A percentile compares a stretch with the other conserved stretches of the same genome.
Conservation (phyloP, 306 rosid genomes). For the Fragaria ananassa region DNA sequence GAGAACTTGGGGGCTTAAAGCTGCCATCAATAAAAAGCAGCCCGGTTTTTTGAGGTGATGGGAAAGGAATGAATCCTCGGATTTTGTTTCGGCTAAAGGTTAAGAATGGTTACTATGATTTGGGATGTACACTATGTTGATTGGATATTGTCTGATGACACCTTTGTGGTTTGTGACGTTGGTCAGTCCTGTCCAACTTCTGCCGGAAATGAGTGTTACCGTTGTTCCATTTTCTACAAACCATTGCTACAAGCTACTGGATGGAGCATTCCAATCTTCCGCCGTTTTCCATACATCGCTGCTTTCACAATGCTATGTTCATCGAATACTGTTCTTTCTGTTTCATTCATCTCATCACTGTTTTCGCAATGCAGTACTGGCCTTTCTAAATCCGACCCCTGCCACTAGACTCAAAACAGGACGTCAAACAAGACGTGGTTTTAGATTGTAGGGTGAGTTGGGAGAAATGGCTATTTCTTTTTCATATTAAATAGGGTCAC, state of each 20-base stretch:
- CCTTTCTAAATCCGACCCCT: background rate
- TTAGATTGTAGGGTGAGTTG: background rate
- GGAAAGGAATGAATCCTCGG: background rate
- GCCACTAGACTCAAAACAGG: background rate
- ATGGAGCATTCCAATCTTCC: background rate
- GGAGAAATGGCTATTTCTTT: background rate
- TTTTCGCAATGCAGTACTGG: background rate
- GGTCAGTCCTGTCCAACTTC: background rate
- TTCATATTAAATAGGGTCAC: background rate
- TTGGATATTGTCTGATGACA: background rate
- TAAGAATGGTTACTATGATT: background rate
- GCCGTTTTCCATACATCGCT: background rate
- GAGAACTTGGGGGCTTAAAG: background rate
- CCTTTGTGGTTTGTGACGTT: background rate
- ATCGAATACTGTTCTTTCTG: no score
- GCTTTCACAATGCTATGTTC: no score
- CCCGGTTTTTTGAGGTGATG: background rate
- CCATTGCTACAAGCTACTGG: background rate
- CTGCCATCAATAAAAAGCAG: background rate
- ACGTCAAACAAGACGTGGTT: background rate
- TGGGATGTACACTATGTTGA: background rate
- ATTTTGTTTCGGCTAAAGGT: background rate
- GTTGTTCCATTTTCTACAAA: background rate
- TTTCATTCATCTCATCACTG: background rate
- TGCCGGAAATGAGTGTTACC: background rate